Percentiles rank a stretch among this genome's conserved stretches.
phyloP scores from a whole-genome alignment of 306 rosid genomes.

The Cicer judaicum region DNA sequence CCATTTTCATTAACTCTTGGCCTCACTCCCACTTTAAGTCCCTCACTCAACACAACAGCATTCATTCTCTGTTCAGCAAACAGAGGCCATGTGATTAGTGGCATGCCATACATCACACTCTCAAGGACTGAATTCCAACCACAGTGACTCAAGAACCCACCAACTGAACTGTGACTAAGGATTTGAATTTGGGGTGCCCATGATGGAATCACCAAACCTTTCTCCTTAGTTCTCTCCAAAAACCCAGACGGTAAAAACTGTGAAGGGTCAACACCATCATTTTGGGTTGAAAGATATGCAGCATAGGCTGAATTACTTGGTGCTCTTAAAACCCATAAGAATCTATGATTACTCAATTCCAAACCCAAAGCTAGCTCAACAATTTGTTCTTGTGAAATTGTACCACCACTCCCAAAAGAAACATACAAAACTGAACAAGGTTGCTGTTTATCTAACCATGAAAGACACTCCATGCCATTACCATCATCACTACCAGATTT shows the following conservation, averaged over 20 bases:
- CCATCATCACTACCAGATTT: not conserved
- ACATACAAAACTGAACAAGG: constrained; percentile 45
- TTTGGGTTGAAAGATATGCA: not conserved
- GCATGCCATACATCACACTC: constrained; percentile 31
- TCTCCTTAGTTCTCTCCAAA: constrained; percentile 31
- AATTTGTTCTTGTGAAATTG: constrained; percentile 24
- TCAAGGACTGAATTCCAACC: constrained; percentile 37
- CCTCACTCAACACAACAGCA: constrained; percentile 26
- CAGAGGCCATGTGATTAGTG: constrained; percentile 41
- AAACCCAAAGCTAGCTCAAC: constrained; percentile 28
- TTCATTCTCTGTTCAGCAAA: constrained; percentile 43
- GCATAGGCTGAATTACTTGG: not conserved
- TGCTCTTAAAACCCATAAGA: constrained; percentile 27
- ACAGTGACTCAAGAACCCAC: constrained; percentile 40
- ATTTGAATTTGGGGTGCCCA: constrained; percentile 43
- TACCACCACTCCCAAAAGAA: constrained; percentile 47
- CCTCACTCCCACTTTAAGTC: constrained; percentile 37
- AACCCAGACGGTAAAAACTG: constrained; percentile 23
- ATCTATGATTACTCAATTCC: constrained; percentile 30
- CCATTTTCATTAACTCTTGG: constrained; percentile 9
- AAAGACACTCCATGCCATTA: not conserved
- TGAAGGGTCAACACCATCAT: constrained; percentile 2
- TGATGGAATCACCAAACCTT: constrained; percentile 30
- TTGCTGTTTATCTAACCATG: constrained; percentile 41
- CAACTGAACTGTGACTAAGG: constrained; percentile 26